Evolutionary conservation across 2,329 filamentous ascomycete genomes (phyloP).

Genomic region (Scleromitrula shiraiana): DNA sequence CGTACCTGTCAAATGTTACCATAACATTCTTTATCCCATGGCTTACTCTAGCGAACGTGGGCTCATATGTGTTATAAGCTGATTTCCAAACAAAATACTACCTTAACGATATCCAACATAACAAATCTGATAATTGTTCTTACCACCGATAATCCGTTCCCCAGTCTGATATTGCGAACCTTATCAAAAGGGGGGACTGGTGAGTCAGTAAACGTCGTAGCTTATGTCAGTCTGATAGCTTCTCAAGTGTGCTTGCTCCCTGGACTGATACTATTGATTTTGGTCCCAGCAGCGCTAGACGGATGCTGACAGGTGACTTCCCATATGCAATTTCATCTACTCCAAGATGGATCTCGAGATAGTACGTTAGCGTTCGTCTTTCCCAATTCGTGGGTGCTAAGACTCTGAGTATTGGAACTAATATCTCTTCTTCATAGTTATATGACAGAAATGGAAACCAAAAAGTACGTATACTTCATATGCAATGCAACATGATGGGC

Average conservation of each 20-base stretch:
- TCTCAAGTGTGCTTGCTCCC: not conserved
- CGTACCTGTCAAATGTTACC: not conserved
- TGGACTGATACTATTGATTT: not conserved
- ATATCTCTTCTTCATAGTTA: not conserved
- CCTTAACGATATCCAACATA: no score
- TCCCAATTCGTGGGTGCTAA: not conserved
- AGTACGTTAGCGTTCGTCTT: not conserved
- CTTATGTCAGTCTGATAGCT: not conserved
- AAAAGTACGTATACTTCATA: not conserved
- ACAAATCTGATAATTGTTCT: no score
- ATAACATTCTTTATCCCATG: not conserved
- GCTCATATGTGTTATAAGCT: no score
- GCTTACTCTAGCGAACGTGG: no score
- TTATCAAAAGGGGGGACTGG: no score
- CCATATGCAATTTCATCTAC: not conserved
- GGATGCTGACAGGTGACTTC: not conserved
- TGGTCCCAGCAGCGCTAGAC: not conserved
- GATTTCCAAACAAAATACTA: no score
- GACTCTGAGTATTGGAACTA: not conserved
- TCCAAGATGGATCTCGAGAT: not conserved
- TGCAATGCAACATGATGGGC: not conserved
- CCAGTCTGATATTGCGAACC: no score
- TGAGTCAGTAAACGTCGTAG: no score
- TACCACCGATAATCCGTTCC: no score
- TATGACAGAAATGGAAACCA: not conserved